These are phyloP conservation scores for Pelargonium myrrhifolium DNA, from an alignment of 441 rosid genomes.

Conservation along the genomic window DNA sequence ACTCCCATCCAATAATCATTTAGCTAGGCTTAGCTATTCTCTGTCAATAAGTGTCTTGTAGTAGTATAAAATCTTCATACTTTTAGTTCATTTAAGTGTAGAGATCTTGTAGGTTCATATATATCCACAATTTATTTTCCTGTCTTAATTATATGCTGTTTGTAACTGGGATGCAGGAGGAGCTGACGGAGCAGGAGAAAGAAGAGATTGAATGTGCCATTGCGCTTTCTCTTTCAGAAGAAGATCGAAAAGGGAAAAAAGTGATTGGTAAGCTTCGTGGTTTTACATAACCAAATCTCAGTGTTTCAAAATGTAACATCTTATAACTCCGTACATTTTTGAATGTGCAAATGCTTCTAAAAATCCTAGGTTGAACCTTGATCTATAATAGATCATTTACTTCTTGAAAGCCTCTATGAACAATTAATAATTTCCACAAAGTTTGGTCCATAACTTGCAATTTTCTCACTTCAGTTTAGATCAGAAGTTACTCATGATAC, in stretches of 20 bases:
- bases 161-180: conserved; percentile 36
- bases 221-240: conserved; percentile 66
- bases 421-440: neutral
- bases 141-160: neutral
- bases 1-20: too few relatives aligned
- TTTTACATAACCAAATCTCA: neutral
- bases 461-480: neutral
- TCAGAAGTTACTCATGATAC: neutral
- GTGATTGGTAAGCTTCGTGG: conserved; percentile 45
- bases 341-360: neutral
- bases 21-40: too few relatives aligned
- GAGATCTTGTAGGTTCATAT: neutral
- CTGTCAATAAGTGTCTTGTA: too few relatives aligned
- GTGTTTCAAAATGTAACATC: too few relatives aligned
- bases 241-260: conserved; percentile 34
- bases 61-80: too few relatives aligned
- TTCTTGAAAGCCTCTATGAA: neutral
- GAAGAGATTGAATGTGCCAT: conserved; percentile 76
- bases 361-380: neutral
- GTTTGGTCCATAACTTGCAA: neutral
- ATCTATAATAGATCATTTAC: neutral
- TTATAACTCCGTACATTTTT: neutral
- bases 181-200: conserved; percentile 47
- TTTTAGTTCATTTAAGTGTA: too few relatives aligned
- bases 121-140: neutral